Percentiles rank a stretch among this genome's conserved stretches.
These are phyloP conservation scores for Colletotrichum coccodes DNA, from an alignment of 2,329 filamentous ascomycete species.

Conservation along the genomic window DNA sequence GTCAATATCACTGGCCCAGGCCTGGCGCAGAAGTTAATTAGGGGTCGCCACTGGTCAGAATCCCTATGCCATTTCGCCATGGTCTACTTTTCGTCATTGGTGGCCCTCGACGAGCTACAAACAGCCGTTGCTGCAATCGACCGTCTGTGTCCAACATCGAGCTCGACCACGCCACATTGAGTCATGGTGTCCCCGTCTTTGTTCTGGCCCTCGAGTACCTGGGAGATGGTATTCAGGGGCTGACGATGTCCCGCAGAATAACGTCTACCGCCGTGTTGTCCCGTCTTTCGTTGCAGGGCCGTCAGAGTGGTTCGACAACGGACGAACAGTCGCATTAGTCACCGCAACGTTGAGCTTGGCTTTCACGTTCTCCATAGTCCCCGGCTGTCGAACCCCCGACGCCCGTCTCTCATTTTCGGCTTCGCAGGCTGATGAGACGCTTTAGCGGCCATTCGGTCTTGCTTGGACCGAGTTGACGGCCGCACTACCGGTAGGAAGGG, in stretches of 20 bases:
- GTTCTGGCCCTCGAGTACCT: slow-evolving; percentile 1
- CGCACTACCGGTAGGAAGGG: not conserved
- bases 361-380: not conserved
- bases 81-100: not conserved
- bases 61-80: not conserved
- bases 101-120: not conserved
- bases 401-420: not conserved
- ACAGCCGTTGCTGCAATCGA: slow-evolving; percentile 20
- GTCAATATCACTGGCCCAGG: not conserved
- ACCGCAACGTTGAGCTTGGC: not conserved
- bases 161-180: slow-evolving; percentile 27
- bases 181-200: slow-evolving; percentile 14
- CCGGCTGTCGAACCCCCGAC: not conserved
- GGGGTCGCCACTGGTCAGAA: slow-evolving; percentile 6
- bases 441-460: not conserved
- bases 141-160: slow-evolving; percentile 16
- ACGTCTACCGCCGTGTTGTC: not conserved
- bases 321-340: not conserved
- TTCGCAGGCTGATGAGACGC: not conserved
- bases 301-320: not conserved
- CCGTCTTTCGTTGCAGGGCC: not conserved
- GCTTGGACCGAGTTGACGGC: not conserved
- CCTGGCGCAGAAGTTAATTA: not conserved
- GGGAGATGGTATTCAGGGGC: not conserved
- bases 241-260: slow-evolving; percentile 13